A percentile compares a stretch with the other conserved stretches of the same genome.
phyloP scores from a whole-genome alignment of 177 flowering plant genomes.

The Telopea speciosissima region DNA sequence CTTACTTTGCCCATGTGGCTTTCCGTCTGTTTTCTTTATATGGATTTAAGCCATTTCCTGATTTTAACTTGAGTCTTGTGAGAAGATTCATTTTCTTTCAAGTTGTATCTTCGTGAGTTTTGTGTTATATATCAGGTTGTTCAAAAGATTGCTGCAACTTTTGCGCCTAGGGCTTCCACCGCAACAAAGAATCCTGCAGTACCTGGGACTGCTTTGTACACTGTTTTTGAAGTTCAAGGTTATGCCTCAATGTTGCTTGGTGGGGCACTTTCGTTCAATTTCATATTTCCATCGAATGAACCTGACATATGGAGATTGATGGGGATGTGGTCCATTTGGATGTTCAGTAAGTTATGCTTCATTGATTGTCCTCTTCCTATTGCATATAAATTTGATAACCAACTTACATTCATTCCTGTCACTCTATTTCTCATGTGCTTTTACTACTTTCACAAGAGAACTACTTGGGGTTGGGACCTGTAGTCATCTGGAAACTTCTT shows the following conservation, averaged over 20 bases:
- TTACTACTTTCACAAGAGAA: not conserved
- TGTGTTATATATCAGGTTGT: slow-evolving; percentile 47
- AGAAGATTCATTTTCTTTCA: not conserved
- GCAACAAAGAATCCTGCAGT: slow-evolving; percentile 87
- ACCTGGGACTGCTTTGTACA: slow-evolving; percentile 71
- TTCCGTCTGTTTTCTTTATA: not conserved
- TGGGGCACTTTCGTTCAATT: slow-evolving; percentile 89
- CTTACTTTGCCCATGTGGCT: not conserved
- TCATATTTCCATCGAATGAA: slow-evolving; percentile 84
- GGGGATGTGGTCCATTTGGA: slow-evolving; percentile 99
- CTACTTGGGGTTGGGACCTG: not conserved
- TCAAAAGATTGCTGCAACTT: slow-evolving; percentile 92
- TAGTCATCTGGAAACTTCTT: not conserved
- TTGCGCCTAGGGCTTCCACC: slow-evolving; percentile 97
- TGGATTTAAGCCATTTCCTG: not conserved
- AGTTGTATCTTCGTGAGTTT: not conserved
- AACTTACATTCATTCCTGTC: not conserved
- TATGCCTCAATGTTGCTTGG: slow-evolving; percentile 81
- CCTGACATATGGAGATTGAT: slow-evolving; percentile 96
- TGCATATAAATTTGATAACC: not conserved
- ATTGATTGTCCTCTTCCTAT: not conserved
- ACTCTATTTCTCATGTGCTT: not conserved
- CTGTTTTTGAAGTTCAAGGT: slow-evolving; percentile 91
- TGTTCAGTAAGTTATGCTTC: slow-evolving; percentile 77
- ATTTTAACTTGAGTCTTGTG: not conserved